phyloP scores from a whole-genome alignment of 225 moss, liverwort and hornwort genomes.

The Marchantia polymorpha region DNA sequence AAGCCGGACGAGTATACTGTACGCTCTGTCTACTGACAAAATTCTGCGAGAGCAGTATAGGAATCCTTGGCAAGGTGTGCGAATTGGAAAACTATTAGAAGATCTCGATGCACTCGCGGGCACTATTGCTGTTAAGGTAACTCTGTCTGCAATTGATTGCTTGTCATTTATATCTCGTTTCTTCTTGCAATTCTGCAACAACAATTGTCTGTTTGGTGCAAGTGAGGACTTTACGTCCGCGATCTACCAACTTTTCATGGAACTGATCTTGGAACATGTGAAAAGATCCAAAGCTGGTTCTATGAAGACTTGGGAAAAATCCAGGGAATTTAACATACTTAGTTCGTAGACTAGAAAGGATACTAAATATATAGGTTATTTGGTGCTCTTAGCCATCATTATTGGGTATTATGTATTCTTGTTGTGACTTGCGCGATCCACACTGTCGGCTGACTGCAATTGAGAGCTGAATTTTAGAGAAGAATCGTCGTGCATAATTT shows the following conservation, averaged over 20 bases:
- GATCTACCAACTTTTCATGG: too few relatives aligned
- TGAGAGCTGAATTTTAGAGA: not conserved
- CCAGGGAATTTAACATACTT: too few relatives aligned
- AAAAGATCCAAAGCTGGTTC: too few relatives aligned
- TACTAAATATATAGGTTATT: too few relatives aligned
- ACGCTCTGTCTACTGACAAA: constrained; percentile 55
- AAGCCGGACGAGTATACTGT: constrained; percentile 78
- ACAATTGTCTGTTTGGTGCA: too few relatives aligned
- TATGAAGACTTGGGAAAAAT: too few relatives aligned
- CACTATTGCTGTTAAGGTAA: constrained; percentile 88
- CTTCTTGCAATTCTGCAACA: too few relatives aligned
- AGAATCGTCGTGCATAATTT: too few relatives aligned
- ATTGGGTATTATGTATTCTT: not conserved
- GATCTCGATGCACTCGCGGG: constrained; percentile 94
- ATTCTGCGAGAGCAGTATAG: constrained; percentile 82
- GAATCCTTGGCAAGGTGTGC: constrained; percentile 74
- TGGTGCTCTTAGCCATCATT: not conserved
- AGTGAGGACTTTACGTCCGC: too few relatives aligned
- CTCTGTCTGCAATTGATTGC: not conserved
- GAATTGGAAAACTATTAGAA: constrained; percentile 84
- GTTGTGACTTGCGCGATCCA: not conserved
- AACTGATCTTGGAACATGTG: too few relatives aligned
- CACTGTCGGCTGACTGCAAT: not conserved
- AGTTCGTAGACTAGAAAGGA: too few relatives aligned
- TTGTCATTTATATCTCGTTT: too few relatives aligned